These are phyloP conservation scores for Ceratobasidium sp. DNA, from an alignment of 1,284 basidiomycete genomes.

Conservation along the genomic window DNA sequence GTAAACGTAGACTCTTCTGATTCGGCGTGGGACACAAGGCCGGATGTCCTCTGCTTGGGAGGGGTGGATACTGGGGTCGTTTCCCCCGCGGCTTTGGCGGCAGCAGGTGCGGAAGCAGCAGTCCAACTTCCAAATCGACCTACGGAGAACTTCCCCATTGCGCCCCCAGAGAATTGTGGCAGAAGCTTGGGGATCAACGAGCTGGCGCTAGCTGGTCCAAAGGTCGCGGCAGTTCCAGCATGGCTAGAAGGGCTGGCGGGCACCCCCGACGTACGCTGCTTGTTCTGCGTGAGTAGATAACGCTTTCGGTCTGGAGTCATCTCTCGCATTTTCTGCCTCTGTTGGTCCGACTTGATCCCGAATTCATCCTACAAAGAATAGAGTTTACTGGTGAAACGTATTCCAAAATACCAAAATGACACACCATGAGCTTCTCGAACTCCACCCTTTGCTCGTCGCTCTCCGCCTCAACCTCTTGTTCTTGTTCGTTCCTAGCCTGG, in stretches of 20 bases:
- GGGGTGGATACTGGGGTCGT: constrained; percentile 4
- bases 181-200: constrained; percentile 67
- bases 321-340: constrained; percentile 72
- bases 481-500: constrained; percentile 49
- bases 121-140: constrained; percentile 67
- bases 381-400: not conserved
- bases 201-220: constrained; percentile 68
- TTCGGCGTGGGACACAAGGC: constrained; percentile 15
- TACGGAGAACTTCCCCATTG: constrained; percentile 80
- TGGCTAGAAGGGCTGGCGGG: constrained; percentile 52
- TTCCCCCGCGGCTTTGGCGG: constrained; percentile 6
- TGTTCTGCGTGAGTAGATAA: constrained; percentile 71
- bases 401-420: constrained; percentile 50
- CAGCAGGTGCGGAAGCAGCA: constrained; percentile 48
- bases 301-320: constrained; percentile 74
- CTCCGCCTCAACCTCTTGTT: constrained; percentile 54
- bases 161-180: constrained; percentile 74
- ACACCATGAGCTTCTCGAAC: constrained; percentile 73
- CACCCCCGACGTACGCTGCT: constrained; percentile 54
- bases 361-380: constrained; percentile 67
- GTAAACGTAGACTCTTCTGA: constrained; percentile 52
- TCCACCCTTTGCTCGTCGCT: constrained; percentile 60
- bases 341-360: constrained; percentile 72
- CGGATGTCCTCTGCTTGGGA: constrained; percentile 1
- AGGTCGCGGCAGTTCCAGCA: constrained; percentile 61